Base-by-base conservation (phyloP, 768 basidiomycete species). In the Amanita fuliginea region DNA sequence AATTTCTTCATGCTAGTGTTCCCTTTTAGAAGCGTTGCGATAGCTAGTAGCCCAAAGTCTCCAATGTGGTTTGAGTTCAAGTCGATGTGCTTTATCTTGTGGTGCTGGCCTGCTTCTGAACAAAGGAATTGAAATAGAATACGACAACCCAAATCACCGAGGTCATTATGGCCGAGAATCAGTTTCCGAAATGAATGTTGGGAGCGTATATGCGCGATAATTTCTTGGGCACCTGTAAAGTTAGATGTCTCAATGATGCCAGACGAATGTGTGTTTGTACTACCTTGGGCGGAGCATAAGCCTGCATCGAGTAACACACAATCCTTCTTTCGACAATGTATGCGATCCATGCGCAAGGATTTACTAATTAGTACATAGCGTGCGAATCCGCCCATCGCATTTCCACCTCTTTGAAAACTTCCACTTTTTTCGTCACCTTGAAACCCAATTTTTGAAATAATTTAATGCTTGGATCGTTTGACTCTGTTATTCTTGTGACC, bases 381-480 rank as follows among this genome's bases (percentile, higher is more conserved):
- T 32, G 32, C 11, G 32, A 32, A 19, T 40, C 21, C 33, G 13
- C 28, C 63, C 66, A 75, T 22, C 85, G 76, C 79, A 96, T 75
- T 67, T 95, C 92, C 13, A 89, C 76, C 64, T 97, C 90, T 32
- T 75, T 69, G 55, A 93, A 97, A 8, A 88, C 82, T 44, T 80
- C 74, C 13, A 83, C 80, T 9, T 67, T 64, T 59, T 84, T 86
- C 8, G 76, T 79, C 32, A 84, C 66, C 14, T 59, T 60, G 57
- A 96, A 96, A 0, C 88, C 91, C 0, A 96, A 74, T 53, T 76
- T 77, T 56, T 76, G 65, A 57, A 96, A 96, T 7, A 96, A 68
- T 6, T 62, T 60, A 22, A 90, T 80, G 47, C 87, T 90, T 2
- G 83, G 67, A 9, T 51, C 57, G 59, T 97, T 96, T 6, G 70